These are phyloP conservation scores for Fusarium sp. DNA, from an alignment of 2,329 filamentous ascomycete species.

Conservation along the genomic window DNA sequence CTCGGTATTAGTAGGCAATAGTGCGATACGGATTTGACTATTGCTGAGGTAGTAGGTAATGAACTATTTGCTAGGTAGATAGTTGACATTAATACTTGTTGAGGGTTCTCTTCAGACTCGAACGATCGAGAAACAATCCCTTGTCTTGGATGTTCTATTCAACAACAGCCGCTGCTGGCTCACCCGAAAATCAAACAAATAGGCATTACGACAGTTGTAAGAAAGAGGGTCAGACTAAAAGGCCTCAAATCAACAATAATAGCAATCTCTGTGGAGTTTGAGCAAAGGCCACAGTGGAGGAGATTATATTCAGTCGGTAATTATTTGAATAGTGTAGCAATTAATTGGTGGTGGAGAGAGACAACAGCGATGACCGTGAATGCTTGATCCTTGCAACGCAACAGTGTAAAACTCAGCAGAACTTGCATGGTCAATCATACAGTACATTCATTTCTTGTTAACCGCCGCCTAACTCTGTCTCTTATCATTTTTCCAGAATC, in stretches of 20 bases:
- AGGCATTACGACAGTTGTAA: slow-evolving; percentile 34
- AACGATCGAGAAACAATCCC: slow-evolving; percentile 2
- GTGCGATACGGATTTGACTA: slow-evolving; percentile 2
- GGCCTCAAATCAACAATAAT: slow-evolving; percentile 33
- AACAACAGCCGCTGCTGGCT: slow-evolving; percentile 7
- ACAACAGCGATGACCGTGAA: slow-evolving; percentile 25
- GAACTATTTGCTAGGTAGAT: background rate
- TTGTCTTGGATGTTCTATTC: background rate
- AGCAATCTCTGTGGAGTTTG: slow-evolving; percentile 40
- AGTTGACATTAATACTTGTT: background rate
- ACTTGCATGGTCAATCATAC: background rate
- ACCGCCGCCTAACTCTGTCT: slow-evolving; percentile 10
- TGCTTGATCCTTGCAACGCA: slow-evolving; percentile 30
- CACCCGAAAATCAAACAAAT: background rate
- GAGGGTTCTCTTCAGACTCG: background rate
- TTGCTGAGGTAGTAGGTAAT: slow-evolving; percentile 33
- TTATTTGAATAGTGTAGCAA: too few relatives aligned
- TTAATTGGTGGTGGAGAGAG: slow-evolving; percentile 24
- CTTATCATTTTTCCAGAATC: slow-evolving; percentile 35
- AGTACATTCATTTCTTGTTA: background rate
- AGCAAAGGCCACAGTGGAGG: slow-evolving; percentile 20
- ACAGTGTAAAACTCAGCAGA: slow-evolving; percentile 5
- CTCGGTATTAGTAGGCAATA: slow-evolving; percentile 7
- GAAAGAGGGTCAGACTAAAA: slow-evolving; percentile 41
- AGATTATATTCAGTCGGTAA: background rate